These are phyloP conservation scores for Emmonsiellopsis sp. DNA, from an alignment of 2,329 filamentous ascomycete genomes.

Conservation along the genomic window DNA sequence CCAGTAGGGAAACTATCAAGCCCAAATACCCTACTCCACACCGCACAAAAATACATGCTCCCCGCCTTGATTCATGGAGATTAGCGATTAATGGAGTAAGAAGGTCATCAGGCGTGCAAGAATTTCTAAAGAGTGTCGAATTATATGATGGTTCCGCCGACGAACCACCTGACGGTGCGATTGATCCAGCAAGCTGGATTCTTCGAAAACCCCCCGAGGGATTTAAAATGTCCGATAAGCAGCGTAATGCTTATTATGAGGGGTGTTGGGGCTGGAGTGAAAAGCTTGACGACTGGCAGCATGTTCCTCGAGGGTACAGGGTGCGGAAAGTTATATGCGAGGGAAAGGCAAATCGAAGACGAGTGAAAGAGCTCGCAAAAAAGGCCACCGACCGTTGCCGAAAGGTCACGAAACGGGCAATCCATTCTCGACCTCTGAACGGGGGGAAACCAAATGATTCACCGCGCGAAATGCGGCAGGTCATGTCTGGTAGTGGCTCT, in stretches of 20 bases:
- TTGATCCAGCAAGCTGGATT: conserved; percentile 34
- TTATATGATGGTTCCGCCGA: conserved; percentile 29
- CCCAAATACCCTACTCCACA: conserved; percentile 19
- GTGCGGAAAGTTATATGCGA: conserved; percentile 27
- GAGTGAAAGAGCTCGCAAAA: conserved; percentile 21
- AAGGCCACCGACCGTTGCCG: conserved; percentile 15
- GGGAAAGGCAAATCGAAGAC: conserved; percentile 27
- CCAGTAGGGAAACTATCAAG: conserved; percentile 11
- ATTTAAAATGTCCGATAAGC: conserved; percentile 24
- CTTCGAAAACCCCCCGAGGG: conserved; percentile 33
- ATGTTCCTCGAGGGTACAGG: conserved; percentile 26
- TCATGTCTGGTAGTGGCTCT: conserved; percentile 7
- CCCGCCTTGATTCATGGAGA: conserved; percentile 32
- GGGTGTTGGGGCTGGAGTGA: conserved; percentile 32
- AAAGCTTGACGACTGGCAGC: conserved; percentile 31
- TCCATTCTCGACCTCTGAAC: neutral
- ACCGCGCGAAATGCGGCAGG: neutral
- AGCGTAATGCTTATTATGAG: conserved; percentile 31
- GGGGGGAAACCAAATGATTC: neutral
- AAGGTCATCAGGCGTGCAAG: conserved; percentile 20
- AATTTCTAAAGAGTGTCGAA: conserved; percentile 22
- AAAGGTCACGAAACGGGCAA: conserved; percentile 7
- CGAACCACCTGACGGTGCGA: conserved; percentile 28
- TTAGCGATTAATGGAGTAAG: conserved; percentile 27
- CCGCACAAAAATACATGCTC: conserved; percentile 16